These are phyloP conservation scores for Exutisphaerella laricina DNA, from an alignment of 2,329 filamentous ascomycete genomes.

Conservation along the genomic window DNA sequence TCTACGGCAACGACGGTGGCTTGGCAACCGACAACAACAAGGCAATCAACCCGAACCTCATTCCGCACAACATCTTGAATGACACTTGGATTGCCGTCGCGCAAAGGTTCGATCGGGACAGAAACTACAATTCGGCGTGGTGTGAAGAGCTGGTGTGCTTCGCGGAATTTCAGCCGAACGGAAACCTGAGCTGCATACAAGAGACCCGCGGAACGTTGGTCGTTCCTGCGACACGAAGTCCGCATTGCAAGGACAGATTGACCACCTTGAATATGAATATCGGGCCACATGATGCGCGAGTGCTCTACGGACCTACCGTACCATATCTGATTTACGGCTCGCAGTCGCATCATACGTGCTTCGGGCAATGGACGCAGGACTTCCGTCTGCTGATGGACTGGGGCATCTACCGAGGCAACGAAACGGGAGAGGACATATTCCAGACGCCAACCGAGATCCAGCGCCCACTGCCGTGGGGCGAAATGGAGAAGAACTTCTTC, in stretches of 20 bases:
- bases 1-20: constrained; percentile 3
- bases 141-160: constrained; percentile 7
- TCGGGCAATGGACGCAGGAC: constrained; percentile 54
- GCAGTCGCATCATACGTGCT: constrained; percentile 51
- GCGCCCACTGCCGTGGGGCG: constrained; percentile 41
- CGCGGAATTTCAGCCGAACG: constrained; percentile 2
- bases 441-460: constrained; percentile 47
- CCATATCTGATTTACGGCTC: constrained; percentile 53
- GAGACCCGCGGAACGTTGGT: constrained; percentile 1
- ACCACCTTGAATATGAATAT: constrained; percentile 39
- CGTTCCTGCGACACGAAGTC: constrained; percentile 3
- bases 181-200: constrained; percentile 2
- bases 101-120: constrained; percentile 3
- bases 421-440: constrained; percentile 37
- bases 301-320: constrained; percentile 49
- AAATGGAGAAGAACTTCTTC: constrained; percentile 59
- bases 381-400: constrained; percentile 42
- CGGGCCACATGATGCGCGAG: constrained; percentile 55
- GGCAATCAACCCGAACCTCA: constrained; percentile 10
- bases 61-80: constrained; percentile 4
- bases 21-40: constrained; percentile 1
- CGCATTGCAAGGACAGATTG: constrained; percentile 5
- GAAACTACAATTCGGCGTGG: constrained; percentile 5
- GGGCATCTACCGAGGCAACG: constrained; percentile 17
- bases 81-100: constrained; percentile 10